Evolutionary conservation across 2,329 filamentous ascomycete species (phyloP).

Genomic region (Aureobasidium melanogenum): DNA sequence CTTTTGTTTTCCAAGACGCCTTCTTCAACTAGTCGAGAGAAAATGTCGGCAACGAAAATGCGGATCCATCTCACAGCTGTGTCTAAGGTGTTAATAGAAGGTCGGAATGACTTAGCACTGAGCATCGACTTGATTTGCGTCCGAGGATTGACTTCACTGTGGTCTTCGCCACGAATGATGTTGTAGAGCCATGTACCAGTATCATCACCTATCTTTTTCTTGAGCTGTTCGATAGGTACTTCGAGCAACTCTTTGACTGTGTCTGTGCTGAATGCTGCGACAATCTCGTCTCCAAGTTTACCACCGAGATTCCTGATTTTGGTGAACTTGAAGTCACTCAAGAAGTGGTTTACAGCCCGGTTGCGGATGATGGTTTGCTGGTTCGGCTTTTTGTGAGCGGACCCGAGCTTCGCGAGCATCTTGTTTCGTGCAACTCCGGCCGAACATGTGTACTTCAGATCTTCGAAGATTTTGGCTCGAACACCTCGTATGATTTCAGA

Average conservation of each 20-base stretch:
- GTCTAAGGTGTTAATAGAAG: constrained; percentile 66
- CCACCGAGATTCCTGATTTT: constrained; percentile 94
- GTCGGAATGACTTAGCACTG: constrained; percentile 89
- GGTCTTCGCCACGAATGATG: constrained; percentile 76
- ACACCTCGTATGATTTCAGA: constrained; percentile 80
- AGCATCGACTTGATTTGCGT: constrained; percentile 97
- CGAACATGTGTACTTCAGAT: constrained; percentile 82
- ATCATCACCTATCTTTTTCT: constrained; percentile 70
- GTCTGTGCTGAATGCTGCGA: constrained; percentile 73
- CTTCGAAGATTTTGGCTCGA: constrained; percentile 57
- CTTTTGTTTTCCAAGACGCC: constrained; percentile 80
- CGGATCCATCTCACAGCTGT: constrained; percentile 78
- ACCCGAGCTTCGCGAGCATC: constrained; percentile 89
- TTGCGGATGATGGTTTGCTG: constrained; percentile 89
- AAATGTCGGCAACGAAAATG: constrained; percentile 89
- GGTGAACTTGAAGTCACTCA: constrained; percentile 81
- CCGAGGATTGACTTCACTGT: constrained; percentile 78
- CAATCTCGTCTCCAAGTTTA: constrained; percentile 82
- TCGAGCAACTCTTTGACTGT: constrained; percentile 64
- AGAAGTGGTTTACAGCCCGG: constrained; percentile 68
- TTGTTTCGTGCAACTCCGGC: constrained; percentile 86
- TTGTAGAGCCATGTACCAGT: constrained; percentile 80
- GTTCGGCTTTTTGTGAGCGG: constrained; percentile 86
- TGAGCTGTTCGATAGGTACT: constrained; percentile 65
- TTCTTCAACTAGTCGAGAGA: constrained; percentile 80